phyloP scores from a whole-genome alignment of 495 filamentous ascomycete genomes.

The Penicillium parvum region DNA sequence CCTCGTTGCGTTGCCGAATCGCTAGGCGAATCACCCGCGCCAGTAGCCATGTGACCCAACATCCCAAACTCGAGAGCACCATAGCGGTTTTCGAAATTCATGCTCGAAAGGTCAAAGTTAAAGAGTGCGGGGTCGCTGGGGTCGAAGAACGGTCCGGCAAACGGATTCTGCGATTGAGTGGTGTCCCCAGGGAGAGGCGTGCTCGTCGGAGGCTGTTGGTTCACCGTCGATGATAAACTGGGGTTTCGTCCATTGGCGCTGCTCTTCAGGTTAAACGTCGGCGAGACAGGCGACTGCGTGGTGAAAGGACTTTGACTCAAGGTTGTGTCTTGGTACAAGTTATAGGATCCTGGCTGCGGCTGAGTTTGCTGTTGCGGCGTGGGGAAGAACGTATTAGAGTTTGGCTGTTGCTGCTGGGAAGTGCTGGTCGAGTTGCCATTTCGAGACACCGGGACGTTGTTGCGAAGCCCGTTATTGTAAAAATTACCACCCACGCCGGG shows the following conservation, averaged over 20 bases:
- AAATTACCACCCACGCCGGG: conserved; percentile 50
- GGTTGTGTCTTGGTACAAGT: conserved; percentile 37
- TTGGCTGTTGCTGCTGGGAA: conserved; percentile 9
- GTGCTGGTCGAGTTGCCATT: conserved; percentile 27
- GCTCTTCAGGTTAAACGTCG: conserved; percentile 53
- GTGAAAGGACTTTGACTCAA: conserved; percentile 50
- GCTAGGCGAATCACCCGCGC: conserved; percentile 70
- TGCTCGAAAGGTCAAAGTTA: conserved; percentile 87
- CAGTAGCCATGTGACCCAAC: conserved; percentile 88
- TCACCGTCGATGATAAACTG: conserved; percentile 31
- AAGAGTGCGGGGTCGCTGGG: conserved; percentile 85
- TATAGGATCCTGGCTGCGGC: conserved; percentile 31
- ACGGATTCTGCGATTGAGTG: conserved; percentile 41
- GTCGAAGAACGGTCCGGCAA: conserved; percentile 67
- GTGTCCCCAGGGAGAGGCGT: conserved; percentile 31
- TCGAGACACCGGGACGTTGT: conserved; percentile 28
- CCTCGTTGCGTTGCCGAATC: conserved; percentile 53
- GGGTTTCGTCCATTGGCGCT: conserved; percentile 38
- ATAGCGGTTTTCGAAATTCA: conserved; percentile 95
- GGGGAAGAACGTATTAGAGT: conserved; percentile 29
- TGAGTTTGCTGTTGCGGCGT: conserved; percentile 30
- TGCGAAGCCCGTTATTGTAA: conserved; percentile 34
- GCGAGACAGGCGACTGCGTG: conserved; percentile 67
- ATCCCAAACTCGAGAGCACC: conserved; percentile 91
- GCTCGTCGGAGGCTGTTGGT: conserved; percentile 33